Evolutionary conservation across 2,329 filamentous ascomycete genomes (phyloP), one percentile per base, ranked within the genome.

Genomic region (Endoconidiophora polonica): DNA sequence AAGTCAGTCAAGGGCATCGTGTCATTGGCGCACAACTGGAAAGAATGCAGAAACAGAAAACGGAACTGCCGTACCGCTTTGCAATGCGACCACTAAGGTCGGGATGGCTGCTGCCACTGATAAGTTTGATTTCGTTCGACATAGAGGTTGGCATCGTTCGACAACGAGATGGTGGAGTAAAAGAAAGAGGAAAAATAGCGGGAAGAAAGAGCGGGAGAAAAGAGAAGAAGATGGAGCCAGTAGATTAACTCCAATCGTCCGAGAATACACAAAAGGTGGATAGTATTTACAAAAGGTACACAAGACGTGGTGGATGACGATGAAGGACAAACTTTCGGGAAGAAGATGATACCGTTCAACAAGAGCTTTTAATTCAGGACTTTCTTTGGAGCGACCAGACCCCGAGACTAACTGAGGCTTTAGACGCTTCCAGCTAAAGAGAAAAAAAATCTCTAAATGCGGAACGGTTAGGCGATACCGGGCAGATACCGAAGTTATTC

Each of bases 41-140:
- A 43, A 52, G 10, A 29, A 29, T 7, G 10, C 10, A 33, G 12
- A 33, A 33, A 33, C 29, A 33, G n/a, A 23, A 10, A 40, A 16
- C 23, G 16, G 26, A 29, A 29, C 7, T 33, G 29, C 59, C 64
- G 55, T 64, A 69, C 67, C 67, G 64, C 50, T 61, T 63, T 48
- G 67, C 67, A 54, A 69, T 65, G 58, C 66, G 65, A 55, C 62
- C 63, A 59, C 67, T 70, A 55, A 72, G 64, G 53, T 69, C 66
- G 51, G 66, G 65, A 61, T 71, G 68, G 61, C 66, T 70, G 58
- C 65, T 68, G 55, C 68, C 67, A 55, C 68, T 70, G 58, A 71
- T 67, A 57, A 72, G 64, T 60, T 72, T 72, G 62, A 72, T 71
- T 59, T 72, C 69, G 64, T 72, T 72, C 45, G 68, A 68, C 68